Percentiles rank a stretch among this genome's conserved stretches.
phyloP scores from a whole-genome alignment of 345 rosid genomes.

The Geranium brycei region DNA sequence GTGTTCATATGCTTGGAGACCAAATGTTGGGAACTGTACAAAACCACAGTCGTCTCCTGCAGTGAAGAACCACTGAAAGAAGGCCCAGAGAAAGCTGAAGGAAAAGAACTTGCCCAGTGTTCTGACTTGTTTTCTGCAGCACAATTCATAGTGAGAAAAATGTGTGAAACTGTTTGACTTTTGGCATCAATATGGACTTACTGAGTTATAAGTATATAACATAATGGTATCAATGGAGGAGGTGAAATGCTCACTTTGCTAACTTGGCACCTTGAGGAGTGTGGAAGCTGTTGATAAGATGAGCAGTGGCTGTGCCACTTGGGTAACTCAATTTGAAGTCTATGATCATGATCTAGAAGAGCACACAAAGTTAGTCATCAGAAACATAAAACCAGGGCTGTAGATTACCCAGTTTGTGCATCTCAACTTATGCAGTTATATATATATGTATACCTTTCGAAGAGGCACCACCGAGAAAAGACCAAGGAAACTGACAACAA shows the following conservation, averaged over 20 bases:
- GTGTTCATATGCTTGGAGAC: constrained; percentile 12
- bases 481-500: constrained; percentile 20
- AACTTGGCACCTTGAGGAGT: constrained; percentile 19
- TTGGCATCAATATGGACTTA: too few species aligned
- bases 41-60: constrained; percentile 19
- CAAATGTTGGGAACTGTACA: constrained; percentile 8
- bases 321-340: constrained; percentile 19
- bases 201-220: too few species aligned
- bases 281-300: constrained; percentile 20
- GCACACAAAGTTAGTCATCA: not conserved
- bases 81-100: constrained; percentile 19
- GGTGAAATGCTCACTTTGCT: constrained; percentile 8
- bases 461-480: constrained; percentile 19
- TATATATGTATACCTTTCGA: constrained; percentile 10
- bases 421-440: too few species aligned
- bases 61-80: constrained; percentile 19
- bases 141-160: not conserved
- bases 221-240: not conserved
- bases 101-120: constrained; percentile 17
- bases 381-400: too few species aligned
- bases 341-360: constrained; percentile 14
- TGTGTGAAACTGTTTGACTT: too few species aligned
- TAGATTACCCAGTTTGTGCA: too few species aligned
- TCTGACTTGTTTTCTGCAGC: constrained; percentile 15
- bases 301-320: constrained; percentile 19